Evolutionary conservation across 2,329 filamentous ascomycete species (phyloP), one percentile per base, ranked within the genome.

Genomic region (Fusarium citri): DNA sequence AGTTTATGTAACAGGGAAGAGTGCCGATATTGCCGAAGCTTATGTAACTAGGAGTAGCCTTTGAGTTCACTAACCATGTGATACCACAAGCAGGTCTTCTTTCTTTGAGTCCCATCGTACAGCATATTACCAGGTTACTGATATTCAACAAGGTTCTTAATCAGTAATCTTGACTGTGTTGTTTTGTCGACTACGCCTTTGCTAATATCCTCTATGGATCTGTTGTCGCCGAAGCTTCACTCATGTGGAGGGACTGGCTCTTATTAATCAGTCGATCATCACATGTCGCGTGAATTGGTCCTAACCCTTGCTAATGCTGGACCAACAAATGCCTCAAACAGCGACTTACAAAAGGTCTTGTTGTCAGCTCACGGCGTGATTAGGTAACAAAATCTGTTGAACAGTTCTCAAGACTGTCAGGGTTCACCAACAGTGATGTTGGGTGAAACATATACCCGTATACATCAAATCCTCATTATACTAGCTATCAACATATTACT

Each of bases 301-400:
- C 5, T 37, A 1, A 37, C 3, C 31, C 16, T 6, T 37, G 16
- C 6, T 18, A 5, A 37, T 10, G 16, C 1, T 11, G 31, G 31
- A 18, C 16, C 16, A 37, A 37, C 31, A 37, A n/a, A 37, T 37
- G 9, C 2, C 31, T 37, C 16, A 37, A 37, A 6, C 5, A 11
- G 16, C 9, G 18, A 9, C 5, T 18, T 11, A 4, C 31, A 37
- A 5, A 18, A 37, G 16, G 1, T 6, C 16, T 3, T 1, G 1
- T 10, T 37, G 31, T 18, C 31, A 6, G 16, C 9, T 18, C 5
- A 11, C 31, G 9, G 16, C 16, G 16, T 0, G 2, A 34, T 34
- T 34, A 34, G 31, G 31, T 34, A 34, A 15, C 14, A 31, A 15
- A 31, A 15, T 31, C 30, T 31, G 14, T 15, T 31, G 3, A 31